phyloP scores from a whole-genome alignment of 169 alveolate genomes.

The Cytauxzoon felis region DNA sequence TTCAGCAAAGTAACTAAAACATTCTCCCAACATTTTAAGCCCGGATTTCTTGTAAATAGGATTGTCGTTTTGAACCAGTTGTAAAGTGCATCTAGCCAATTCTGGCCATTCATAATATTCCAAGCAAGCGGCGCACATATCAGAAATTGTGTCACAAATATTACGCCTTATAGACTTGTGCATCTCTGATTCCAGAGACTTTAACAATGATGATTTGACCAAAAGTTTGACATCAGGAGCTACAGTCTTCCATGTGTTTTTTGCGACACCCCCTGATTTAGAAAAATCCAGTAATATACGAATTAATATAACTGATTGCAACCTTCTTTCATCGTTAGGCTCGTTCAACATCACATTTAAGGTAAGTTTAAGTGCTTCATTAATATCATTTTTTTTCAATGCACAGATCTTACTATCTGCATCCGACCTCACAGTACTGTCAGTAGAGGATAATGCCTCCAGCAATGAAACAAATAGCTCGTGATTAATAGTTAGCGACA shows the following conservation, averaged over 20 bases:
- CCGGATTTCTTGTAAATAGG: slow-evolving; percentile 69
- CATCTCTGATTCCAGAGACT: slow-evolving; percentile 61
- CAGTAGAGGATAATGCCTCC: slow-evolving; percentile 70
- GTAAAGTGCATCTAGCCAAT: slow-evolving; percentile 61
- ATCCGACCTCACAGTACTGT: slow-evolving; percentile 64
- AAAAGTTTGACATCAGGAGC: slow-evolving; percentile 56
- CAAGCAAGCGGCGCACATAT: slow-evolving; percentile 60
- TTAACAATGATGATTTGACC: slow-evolving; percentile 61
- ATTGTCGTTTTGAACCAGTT: slow-evolving; percentile 63
- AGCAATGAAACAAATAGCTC: slow-evolving; percentile 63
- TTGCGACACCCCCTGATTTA: slow-evolving; percentile 62
- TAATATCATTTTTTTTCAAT: slow-evolving; percentile 63
- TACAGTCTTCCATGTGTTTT: slow-evolving; percentile 56
- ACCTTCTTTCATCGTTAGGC: slow-evolving; percentile 65
- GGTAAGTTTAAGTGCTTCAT: slow-evolving; percentile 61
- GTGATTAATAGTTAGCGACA: slow-evolving; percentile 16
- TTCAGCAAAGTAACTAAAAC: slow-evolving; percentile 55
- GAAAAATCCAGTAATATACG: slow-evolving; percentile 65
- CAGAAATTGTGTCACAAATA: slow-evolving; percentile 71
- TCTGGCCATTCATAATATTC: slow-evolving; percentile 73
- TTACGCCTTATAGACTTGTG: slow-evolving; percentile 67
- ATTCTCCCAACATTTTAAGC: slow-evolving; percentile 68
- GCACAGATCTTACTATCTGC: slow-evolving; percentile 67
- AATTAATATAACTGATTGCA: slow-evolving; percentile 68
- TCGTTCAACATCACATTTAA: slow-evolving; percentile 64